Percentiles rank a stretch among this genome's conserved stretches.
Conservation (phyloP, 202 grass and related monocot species). For the Carex sylvatica region DNA sequence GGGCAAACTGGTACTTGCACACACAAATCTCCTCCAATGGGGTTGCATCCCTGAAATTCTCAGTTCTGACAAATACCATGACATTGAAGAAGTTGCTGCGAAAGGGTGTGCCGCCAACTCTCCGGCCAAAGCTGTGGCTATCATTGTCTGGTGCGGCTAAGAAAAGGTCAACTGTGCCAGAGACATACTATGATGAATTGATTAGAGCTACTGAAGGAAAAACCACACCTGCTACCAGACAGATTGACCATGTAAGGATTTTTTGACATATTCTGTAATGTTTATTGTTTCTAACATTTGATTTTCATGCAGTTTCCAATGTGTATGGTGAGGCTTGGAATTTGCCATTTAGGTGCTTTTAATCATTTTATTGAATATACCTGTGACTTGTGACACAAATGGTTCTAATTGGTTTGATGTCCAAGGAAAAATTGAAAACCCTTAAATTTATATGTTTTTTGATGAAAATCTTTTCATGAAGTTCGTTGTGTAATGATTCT, state of each 20-base stretch:
- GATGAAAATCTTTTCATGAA: background rate
- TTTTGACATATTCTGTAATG: background rate
- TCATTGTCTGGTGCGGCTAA: constrained; percentile 80
- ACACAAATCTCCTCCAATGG: constrained; percentile 73
- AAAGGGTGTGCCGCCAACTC: constrained; percentile 68
- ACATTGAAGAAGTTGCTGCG: constrained; percentile 76
- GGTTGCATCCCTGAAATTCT: constrained; percentile 77
- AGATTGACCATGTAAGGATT: constrained; percentile 89
- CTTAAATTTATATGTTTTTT: background rate
- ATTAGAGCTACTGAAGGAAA: constrained; percentile 81
- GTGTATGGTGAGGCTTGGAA: background rate
- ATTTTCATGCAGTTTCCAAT: background rate
- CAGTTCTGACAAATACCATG: constrained; percentile 65
- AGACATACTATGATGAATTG: constrained; percentile 88
- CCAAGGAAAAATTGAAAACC: background rate
- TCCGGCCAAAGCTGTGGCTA: constrained; percentile 85
- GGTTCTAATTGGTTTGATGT: background rate
- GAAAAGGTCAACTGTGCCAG: constrained; percentile 85
- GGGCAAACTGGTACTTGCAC: constrained; percentile 87
- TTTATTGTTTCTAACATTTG: background rate
- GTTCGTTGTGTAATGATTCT: background rate
- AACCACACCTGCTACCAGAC: constrained; percentile 64
- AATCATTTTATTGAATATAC: constrained; percentile 2
- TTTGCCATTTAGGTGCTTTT: background rate
- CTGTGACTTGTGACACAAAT: background rate